Evolutionary conservation across 129 eudicot species (phyloP).

Genomic region (Glebionis coronaria): DNA sequence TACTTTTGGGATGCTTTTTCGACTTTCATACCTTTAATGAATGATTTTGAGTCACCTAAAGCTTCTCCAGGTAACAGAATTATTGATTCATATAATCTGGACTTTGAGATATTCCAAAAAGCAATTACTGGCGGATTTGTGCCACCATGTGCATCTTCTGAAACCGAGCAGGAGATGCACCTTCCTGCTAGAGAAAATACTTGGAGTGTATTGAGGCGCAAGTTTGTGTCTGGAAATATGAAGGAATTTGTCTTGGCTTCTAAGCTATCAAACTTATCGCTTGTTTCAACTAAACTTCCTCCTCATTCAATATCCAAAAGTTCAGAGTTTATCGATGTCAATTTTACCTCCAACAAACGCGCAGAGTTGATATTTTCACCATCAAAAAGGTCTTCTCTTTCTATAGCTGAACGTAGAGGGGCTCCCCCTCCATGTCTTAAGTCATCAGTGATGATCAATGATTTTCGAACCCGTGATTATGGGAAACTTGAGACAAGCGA

Average conservation of each 20-base stretch:
- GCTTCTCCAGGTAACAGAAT: slow-evolving; percentile 48
- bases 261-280: slow-evolving; percentile 51
- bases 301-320: slow-evolving; percentile 53
- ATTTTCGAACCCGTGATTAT: slow-evolving; percentile 23
- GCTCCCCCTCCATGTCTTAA: slow-evolving; percentile 37
- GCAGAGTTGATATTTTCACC: slow-evolving; percentile 27
- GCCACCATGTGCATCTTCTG: slow-evolving; percentile 65
- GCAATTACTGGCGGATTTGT: slow-evolving; percentile 69
- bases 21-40: slow-evolving; percentile 41
- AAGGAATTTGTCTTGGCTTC: slow-evolving; percentile 65
- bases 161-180: slow-evolving; percentile 55
- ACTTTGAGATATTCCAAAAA: slow-evolving; percentile 68
- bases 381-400: slow-evolving; percentile 41
- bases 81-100: slow-evolving; percentile 51
- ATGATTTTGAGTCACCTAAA: slow-evolving; percentile 38
- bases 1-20: slow-evolving; percentile 73
- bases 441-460: slow-evolving; percentile 39
- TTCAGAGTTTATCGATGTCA: slow-evolving; percentile 59
- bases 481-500: slow-evolving; percentile 16
- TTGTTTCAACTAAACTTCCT: slow-evolving; percentile 42
- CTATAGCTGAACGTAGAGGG: slow-evolving; percentile 76
- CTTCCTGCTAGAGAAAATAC: slow-evolving; percentile 76
- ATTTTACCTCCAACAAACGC: slow-evolving; percentile 40
- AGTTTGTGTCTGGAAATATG: slow-evolving; percentile 58
- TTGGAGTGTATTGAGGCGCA: slow-evolving; percentile 69